Evolutionary conservation across 2,329 filamentous ascomycete species (phyloP).

Genomic region (Claviceps maximensis): DNA sequence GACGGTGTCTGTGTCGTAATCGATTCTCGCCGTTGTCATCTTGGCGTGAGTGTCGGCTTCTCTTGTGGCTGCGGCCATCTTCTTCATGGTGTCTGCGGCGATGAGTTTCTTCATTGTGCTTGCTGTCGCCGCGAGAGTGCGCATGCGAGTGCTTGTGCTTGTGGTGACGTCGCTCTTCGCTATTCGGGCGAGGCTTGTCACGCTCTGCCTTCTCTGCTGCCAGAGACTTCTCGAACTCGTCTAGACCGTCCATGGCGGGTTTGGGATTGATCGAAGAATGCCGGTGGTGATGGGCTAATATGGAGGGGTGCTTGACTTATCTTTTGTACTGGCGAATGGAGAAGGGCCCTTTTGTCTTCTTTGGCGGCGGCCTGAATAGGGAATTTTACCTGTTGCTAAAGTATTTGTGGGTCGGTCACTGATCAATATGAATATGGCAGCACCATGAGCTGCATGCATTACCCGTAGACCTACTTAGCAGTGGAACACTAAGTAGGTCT

Average conservation of each 20-base stretch:
- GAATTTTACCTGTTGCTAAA: background rate
- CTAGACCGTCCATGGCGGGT: constrained; percentile 36
- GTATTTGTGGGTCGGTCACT: too few species aligned
- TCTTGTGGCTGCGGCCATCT: constrained; percentile 45
- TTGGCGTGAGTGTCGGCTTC: constrained; percentile 38
- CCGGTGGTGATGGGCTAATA: background rate
- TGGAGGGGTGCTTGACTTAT: background rate
- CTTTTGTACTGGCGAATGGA: background rate
- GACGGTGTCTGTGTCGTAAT: constrained; percentile 19
- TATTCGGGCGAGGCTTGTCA: constrained; percentile 32
- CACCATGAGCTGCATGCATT: too few species aligned
- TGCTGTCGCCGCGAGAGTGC: constrained; percentile 27
- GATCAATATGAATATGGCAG: too few species aligned
- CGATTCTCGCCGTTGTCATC: constrained; percentile 31
- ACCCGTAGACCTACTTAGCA: too few species aligned
- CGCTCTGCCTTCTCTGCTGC: constrained; percentile 48
- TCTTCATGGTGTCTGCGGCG: constrained; percentile 22
- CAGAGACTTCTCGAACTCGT: constrained; percentile 67
- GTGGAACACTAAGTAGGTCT: too few species aligned
- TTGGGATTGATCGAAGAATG: constrained; percentile 27
- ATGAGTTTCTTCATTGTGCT: constrained; percentile 16
- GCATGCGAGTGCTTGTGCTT: constrained; percentile 36
- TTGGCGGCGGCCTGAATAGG: background rate
- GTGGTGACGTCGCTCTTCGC: constrained; percentile 28
- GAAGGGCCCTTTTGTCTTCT: background rate